phyloP scores from a whole-genome alignment of 2,329 filamentous ascomycete species.

The Daldinia sp. region DNA sequence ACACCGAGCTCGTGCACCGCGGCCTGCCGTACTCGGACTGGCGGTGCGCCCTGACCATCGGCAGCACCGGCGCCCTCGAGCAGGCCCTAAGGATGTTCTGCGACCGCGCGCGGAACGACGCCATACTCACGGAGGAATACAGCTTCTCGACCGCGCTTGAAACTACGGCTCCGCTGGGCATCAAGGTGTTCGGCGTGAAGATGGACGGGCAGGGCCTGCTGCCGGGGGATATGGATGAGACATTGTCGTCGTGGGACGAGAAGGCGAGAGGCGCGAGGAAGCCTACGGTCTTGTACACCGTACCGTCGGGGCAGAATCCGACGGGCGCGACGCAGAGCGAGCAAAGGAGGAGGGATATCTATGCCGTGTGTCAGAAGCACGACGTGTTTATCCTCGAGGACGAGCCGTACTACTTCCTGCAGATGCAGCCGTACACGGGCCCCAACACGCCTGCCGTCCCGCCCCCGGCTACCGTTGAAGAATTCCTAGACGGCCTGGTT shows the following conservation, averaged over 20 bases:
- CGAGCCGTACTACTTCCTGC: slow-evolving; percentile 94
- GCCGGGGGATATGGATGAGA: slow-evolving; percentile 64
- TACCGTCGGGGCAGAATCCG: slow-evolving; percentile 87
- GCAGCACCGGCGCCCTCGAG: slow-evolving; percentile 88
- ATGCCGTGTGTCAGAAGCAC: slow-evolving; percentile 83
- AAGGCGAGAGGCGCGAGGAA: slow-evolving; percentile 57
- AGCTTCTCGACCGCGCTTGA: slow-evolving; percentile 82
- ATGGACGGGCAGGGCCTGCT: slow-evolving; percentile 68
- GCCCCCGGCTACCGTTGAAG: slow-evolving; percentile 71
- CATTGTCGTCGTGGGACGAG: slow-evolving; percentile 65
- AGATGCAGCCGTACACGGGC: slow-evolving; percentile 81
- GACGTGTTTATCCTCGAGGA: slow-evolving; percentile 91
- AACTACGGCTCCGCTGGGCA: slow-evolving; percentile 66
- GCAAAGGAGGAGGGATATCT: slow-evolving; percentile 77
- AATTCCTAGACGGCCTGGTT: slow-evolving; percentile 79
- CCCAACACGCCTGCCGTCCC: slow-evolving; percentile 55
- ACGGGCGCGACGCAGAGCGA: slow-evolving; percentile 84
- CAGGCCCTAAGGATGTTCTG: slow-evolving; percentile 86
- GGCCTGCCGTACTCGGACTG: slow-evolving; percentile 89
- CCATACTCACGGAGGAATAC: slow-evolving; percentile 88
- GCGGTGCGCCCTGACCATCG: slow-evolving; percentile 84
- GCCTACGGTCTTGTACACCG: slow-evolving; percentile 69
- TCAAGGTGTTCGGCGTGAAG: slow-evolving; percentile 63
- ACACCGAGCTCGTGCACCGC: slow-evolving; percentile 89
- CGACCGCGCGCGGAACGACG: slow-evolving; percentile 75